Evolutionary conservation across 208 protist genomes (phyloP).

Genomic region (Naegleria lovaniensis): DNA sequence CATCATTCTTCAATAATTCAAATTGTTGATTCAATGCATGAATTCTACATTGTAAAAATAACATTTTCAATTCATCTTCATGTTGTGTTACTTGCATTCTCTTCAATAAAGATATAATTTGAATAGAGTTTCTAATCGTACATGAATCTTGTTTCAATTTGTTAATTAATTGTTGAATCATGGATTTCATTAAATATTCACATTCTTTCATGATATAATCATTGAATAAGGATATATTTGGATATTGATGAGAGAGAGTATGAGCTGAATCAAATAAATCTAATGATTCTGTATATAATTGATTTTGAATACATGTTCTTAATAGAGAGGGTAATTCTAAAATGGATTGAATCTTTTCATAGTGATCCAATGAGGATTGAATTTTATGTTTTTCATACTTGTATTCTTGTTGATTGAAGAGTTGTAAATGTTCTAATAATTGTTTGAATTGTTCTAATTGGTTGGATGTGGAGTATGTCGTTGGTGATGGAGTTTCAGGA

Average conservation of each 20-base stretch:
- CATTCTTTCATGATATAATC: neutral
- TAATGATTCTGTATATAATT: neutral
- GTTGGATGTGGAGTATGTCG: too few species aligned
- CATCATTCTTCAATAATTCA: neutral
- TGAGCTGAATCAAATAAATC: neutral
- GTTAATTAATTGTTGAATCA: neutral
- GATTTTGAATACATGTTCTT: neutral
- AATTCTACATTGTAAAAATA: conserved; percentile 21
- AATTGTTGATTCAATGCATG: neutral
- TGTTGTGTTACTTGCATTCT: neutral
- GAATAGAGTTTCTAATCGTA: neutral
- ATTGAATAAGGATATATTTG: neutral
- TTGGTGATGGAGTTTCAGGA: too few species aligned
- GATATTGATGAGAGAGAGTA: neutral
- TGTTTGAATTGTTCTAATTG: neutral
- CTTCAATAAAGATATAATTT: neutral
- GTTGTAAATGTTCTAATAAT: neutral
- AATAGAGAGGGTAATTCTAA: neutral
- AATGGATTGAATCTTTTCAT: neutral
- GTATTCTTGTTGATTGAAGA: neutral
- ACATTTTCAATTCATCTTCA: conserved; percentile 3
- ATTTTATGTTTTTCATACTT: neutral
- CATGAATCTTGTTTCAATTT: neutral
- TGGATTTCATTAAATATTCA: neutral
- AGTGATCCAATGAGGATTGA: neutral